A percentile compares a stretch with the other conserved stretches of the same genome.
Conservation (phyloP, 257 asterid genomes). For the Nicotiana knightiana region DNA sequence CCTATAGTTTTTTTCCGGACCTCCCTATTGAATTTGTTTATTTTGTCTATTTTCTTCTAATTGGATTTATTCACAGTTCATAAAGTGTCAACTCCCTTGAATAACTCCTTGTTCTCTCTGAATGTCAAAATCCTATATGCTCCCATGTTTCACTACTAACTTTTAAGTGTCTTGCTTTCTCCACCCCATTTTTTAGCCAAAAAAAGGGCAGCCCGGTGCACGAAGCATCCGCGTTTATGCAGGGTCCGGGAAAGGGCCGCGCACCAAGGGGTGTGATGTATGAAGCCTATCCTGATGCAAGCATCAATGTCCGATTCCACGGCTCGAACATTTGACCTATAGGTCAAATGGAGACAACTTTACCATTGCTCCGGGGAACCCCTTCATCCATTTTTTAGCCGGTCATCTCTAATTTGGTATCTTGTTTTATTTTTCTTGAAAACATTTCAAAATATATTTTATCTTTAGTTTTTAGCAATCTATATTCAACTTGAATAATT, state of each 20-base stretch:
- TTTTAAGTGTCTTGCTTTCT: neutral
- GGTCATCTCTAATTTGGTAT: neutral
- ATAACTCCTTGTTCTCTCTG: neutral
- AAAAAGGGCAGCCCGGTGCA: no score
- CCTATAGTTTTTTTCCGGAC: neutral
- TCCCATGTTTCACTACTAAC: neutral
- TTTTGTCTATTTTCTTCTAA: neutral
- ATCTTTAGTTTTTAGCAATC: neutral
- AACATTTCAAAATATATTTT: neutral
- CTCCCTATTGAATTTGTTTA: neutral
- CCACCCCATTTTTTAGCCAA: neutral
- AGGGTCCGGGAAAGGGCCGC: no score
- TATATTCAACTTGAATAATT: no score
- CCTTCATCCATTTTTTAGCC: neutral
- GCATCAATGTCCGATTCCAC: no score
- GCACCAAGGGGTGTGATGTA: no score
- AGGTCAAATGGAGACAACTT: no score
- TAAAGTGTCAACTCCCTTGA: neutral
- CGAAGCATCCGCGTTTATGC: no score
- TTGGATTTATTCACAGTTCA: conserved; percentile 2
- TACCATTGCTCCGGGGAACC: no score
- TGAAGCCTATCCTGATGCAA: no score
- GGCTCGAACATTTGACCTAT: no score
- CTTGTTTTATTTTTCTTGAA: neutral
- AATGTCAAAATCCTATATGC: neutral